Percentiles rank a stretch among this genome's conserved stretches.
Conservation (phyloP, 345 rosid genomes). For the Brassica incana region DNA sequence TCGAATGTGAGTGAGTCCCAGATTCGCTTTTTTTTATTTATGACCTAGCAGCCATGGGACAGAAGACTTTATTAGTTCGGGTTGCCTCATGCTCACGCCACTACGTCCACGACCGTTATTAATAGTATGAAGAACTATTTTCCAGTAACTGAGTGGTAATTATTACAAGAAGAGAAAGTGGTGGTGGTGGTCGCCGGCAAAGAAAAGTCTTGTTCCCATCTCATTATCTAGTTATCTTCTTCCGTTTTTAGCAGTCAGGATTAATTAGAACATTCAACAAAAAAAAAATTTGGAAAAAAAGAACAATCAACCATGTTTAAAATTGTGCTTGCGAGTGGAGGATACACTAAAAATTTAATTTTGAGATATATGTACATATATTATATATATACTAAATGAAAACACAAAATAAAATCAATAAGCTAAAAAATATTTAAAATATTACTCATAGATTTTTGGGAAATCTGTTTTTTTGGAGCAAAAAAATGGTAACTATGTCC, state of each 20-base stretch:
- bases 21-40: not conserved
- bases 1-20: not conserved
- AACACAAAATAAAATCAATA: not conserved
- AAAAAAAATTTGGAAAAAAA: no score
- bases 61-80: slow-evolving; percentile 1
- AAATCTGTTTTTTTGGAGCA: no score
- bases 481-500: no score
- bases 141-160: not conserved
- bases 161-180: not conserved
- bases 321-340: not conserved
- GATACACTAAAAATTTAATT: not conserved
- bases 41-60: not conserved
- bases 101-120: slow-evolving; percentile 9
- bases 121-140: not conserved
- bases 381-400: not conserved
- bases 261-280: not conserved
- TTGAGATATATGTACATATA: not conserved
- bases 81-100: slow-evolving; percentile 18
- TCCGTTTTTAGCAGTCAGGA: not conserved
- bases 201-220: slow-evolving; percentile 9
- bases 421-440: not conserved
- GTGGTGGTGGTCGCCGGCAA: not conserved
- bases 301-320: not conserved
- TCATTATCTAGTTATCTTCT: not conserved
- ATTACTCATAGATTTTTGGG: no score